Conservation (phyloP, 2,329 filamentous ascomycete genomes). For the Pyricularia pennisetigena region DNA sequence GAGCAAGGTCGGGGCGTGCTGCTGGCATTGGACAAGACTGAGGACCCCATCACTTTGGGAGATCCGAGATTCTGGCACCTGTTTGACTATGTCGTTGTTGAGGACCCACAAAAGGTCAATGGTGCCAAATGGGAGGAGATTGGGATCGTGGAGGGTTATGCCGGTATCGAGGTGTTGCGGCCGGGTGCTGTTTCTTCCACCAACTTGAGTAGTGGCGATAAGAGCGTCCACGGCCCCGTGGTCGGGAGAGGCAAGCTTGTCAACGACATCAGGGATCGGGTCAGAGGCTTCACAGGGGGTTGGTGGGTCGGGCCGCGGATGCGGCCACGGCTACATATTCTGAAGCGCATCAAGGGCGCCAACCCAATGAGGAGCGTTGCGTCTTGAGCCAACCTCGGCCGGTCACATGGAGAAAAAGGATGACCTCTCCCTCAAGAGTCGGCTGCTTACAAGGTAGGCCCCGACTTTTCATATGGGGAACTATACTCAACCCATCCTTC, state of each 20-base stretch:
- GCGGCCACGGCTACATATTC: constrained; percentile 42
- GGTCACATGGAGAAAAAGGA: not conserved
- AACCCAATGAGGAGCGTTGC: constrained; percentile 7
- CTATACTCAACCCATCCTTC: not conserved
- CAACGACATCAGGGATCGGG: constrained; percentile 25
- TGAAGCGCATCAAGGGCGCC: constrained; percentile 24
- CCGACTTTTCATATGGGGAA: not conserved
- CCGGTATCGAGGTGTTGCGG: constrained; percentile 46
- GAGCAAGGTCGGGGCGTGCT: constrained; percentile 1
- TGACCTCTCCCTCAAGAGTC: too few species aligned
- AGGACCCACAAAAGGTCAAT: constrained; percentile 35
- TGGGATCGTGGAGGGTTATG: constrained; percentile 46
- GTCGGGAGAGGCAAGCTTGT: constrained; percentile 36
- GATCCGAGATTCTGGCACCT: constrained; percentile 48
- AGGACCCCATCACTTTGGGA: constrained; percentile 33
- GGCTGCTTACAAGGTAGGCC: not conserved
- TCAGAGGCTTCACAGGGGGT: constrained; percentile 41
- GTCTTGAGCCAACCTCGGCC: constrained; percentile 4
- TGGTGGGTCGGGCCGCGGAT: constrained; percentile 58
- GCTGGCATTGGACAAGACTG: constrained; percentile 51
- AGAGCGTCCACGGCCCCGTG: constrained; percentile 16
- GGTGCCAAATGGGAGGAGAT: constrained; percentile 46
- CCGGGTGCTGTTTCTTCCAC: constrained; percentile 25
- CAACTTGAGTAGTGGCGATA: constrained; percentile 6
- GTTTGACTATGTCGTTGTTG: constrained; percentile 53